Conservation (phyloP, 106 monocot genomes). For the Allium sativum region DNA sequence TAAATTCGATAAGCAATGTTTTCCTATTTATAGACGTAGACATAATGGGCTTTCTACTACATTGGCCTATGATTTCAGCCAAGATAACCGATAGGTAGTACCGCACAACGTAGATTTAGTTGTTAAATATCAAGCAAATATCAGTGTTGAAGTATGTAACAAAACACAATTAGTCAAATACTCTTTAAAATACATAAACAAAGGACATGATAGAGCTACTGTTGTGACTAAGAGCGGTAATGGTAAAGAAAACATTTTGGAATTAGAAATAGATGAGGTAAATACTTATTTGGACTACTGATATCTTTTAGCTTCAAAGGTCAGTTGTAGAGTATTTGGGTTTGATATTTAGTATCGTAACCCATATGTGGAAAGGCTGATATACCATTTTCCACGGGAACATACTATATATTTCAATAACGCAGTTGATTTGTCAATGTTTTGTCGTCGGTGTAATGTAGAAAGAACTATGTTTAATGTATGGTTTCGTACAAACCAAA, state of each 20-base stretch:
- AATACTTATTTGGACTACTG: too few relatives aligned
- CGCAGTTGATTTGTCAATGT: too few relatives aligned
- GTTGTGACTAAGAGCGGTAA: neutral
- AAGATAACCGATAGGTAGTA: conserved; percentile 3
- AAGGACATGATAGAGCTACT: conserved; percentile 3
- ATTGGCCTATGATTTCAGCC: neutral
- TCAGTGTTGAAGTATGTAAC: neutral
- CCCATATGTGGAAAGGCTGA: neutral
- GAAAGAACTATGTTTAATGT: neutral
- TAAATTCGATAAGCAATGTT: neutral
- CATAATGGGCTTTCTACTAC: neutral
- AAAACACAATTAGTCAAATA: conserved; percentile 1
- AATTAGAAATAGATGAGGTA: too few relatives aligned
- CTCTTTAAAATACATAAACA: neutral
- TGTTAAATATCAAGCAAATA: neutral
- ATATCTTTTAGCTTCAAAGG: neutral
- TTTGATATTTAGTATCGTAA: neutral
- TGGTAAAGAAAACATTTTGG: neutral
- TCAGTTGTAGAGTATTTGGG: neutral
- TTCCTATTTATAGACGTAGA: neutral
- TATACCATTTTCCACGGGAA: neutral
- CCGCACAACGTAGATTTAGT: conserved; percentile 4
- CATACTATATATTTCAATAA: neutral
- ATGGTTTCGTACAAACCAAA: neutral
- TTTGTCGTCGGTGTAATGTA: too few relatives aligned